These are phyloP conservation scores for Erysimum cheiri DNA, from an alignment of 441 rosid species.

Conservation along the genomic window DNA sequence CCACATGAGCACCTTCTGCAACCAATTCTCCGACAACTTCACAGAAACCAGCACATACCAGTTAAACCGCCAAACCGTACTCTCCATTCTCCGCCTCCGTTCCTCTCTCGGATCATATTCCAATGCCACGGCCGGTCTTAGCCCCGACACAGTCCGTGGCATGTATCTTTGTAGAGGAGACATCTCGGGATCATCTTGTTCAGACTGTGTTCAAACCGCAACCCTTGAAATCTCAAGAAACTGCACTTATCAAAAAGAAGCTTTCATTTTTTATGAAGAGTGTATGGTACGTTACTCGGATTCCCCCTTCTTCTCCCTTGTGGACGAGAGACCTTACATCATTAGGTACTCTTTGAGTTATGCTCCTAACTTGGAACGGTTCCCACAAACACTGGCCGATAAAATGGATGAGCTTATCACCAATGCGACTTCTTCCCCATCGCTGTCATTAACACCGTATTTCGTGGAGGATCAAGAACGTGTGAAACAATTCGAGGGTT, in stretches of 20 bases:
- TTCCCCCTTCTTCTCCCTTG: not conserved
- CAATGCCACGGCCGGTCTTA: conserved; percentile 29
- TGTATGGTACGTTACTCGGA: conserved; percentile 40
- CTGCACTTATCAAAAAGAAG: conserved; percentile 19
- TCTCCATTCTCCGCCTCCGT: not conserved
- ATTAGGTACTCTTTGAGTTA: not conserved
- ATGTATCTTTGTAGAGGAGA: conserved; percentile 40
- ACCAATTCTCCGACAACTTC: conserved; percentile 13
- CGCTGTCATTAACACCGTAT: not conserved
- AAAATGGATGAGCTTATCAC: conserved; percentile 24
- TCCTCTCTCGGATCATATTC: conserved; percentile 31
- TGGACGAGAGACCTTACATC: conserved; percentile 10
- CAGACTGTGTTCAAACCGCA: conserved; percentile 19
- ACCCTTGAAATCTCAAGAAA: not conserved
- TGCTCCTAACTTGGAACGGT: not conserved
- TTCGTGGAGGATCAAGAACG: conserved; percentile 9
- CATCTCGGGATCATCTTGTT: conserved; percentile 20
- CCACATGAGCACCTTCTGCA: conserved; percentile 26
- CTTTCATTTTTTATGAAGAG: conserved; percentile 20
- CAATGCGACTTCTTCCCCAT: not conserved
- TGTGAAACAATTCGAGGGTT: conserved; percentile 12
- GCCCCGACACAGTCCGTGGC: conserved; percentile 32
- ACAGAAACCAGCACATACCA: conserved; percentile 19
- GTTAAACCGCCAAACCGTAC: conserved; percentile 14
- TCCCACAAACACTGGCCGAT: not conserved